Percentiles rank a stretch among this genome's conserved stretches.
These are phyloP conservation scores for Tillandsia leiboldiana DNA, from an alignment of 176 grass and related monocot genomes.

Conservation along the genomic window DNA sequence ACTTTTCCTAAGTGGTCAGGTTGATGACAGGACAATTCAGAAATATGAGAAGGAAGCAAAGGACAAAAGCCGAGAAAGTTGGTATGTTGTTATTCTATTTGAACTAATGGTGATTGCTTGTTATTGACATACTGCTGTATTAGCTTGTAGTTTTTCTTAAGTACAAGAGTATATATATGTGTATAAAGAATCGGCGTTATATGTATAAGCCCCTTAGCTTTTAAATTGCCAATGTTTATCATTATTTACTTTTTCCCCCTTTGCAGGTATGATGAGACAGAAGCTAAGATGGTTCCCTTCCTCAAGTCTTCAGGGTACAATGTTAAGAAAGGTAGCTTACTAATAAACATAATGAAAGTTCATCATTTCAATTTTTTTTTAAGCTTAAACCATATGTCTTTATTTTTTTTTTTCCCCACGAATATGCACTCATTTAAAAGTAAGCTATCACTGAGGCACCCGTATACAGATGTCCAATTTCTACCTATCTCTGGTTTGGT, in stretches of 20 bases:
- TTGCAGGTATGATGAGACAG: slow-evolving; percentile 86
- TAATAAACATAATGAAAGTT: no score
- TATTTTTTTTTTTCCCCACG: background rate
- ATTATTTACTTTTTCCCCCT: slow-evolving; percentile 16
- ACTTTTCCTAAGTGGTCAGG: slow-evolving; percentile 90
- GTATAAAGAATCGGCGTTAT: no score
- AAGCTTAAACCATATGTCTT: background rate
- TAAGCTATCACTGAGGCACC: background rate
- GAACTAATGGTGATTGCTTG: background rate
- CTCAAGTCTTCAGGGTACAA: slow-evolving; percentile 84
- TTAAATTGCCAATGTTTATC: background rate
- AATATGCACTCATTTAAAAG: background rate
- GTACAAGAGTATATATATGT: no score
- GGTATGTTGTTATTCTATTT: slow-evolving; percentile 32
- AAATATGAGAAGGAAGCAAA: slow-evolving; percentile 99
- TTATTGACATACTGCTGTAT: background rate
- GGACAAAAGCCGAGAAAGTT: slow-evolving; percentile 94
- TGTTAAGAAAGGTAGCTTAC: slow-evolving; percentile 53
- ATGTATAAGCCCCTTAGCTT: no score
- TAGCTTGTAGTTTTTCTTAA: background rate
- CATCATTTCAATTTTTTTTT: background rate
- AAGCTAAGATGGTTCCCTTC: slow-evolving; percentile 77
- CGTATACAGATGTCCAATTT: slow-evolving; percentile 68
- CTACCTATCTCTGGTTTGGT: slow-evolving; percentile 87
- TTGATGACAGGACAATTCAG: slow-evolving; percentile 94